A percentile compares a stretch with the other conserved stretches of the same genome.
Conservation (phyloP, 805 yeast species). For the Sugiyamaella smithiae region DNA sequence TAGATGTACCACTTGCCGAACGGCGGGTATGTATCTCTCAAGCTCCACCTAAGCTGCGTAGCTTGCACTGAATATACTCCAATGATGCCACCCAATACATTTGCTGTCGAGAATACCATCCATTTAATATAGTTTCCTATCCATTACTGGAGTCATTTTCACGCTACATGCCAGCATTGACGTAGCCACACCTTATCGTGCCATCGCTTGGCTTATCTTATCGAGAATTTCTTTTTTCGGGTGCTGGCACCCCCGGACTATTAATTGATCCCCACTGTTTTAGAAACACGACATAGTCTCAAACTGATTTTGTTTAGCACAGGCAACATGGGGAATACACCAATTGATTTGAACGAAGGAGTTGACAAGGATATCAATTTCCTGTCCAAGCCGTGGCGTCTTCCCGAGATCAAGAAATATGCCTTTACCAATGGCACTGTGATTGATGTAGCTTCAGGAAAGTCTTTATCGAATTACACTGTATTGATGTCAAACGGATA, state of each 20-base stretch:
- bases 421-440: constrained; percentile 3
- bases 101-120: no score
- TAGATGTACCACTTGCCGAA: constrained; percentile 5
- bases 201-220: constrained; percentile 1
- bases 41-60: no score
- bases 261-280: neutral
- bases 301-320: neutral
- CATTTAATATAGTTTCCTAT: no score
- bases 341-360: constrained; percentile 1
- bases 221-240: constrained; percentile 1
- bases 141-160: no score
- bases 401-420: neutral
- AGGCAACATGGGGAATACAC: neutral
- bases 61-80: no score
- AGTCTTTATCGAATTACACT: neutral
- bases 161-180: no score
- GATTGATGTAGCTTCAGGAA: neutral
- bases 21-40: no score
- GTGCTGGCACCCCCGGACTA: neutral
- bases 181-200: no score
- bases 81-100: no score
- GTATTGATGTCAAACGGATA: neutral
- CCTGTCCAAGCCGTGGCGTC: neutral
- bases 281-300: neutral
- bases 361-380: neutral